Conservation (phyloP, 2,329 filamentous ascomycete genomes). For the Pseudocercospora pini-densiflorae region DNA sequence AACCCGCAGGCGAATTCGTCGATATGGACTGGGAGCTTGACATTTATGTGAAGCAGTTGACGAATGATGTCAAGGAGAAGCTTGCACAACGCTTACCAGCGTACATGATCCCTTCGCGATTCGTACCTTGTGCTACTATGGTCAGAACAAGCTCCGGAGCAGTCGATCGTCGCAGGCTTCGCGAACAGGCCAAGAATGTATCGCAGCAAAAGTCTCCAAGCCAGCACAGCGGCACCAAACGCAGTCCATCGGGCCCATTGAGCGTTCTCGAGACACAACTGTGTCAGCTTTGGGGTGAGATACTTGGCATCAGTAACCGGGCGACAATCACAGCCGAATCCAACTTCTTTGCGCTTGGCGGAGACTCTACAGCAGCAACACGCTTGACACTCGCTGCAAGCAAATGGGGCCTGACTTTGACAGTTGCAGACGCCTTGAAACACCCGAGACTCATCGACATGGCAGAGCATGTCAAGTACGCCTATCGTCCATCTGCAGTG, state of each 20-base stretch:
- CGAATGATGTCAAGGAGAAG: conserved; percentile 3
- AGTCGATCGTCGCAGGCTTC: conserved; percentile 6
- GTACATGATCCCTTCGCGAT: conserved; percentile 8
- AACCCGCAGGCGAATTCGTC: conserved; percentile 7
- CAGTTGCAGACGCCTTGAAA: conserved; percentile 10
- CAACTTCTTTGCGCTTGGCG: conserved; percentile 13
- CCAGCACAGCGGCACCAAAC: background rate
- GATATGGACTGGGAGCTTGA: conserved; percentile 2
- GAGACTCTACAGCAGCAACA: conserved; percentile 6
- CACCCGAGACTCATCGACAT: conserved; percentile 14
- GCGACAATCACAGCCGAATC: conserved; percentile 16
- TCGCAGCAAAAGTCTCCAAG: background rate
- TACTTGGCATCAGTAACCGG: conserved; percentile 16
- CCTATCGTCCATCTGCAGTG: conserved; percentile 12
- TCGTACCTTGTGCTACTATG: conserved; percentile 4
- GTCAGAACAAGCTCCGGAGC: background rate
- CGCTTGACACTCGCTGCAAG: conserved; percentile 6
- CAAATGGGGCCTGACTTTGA: conserved; percentile 14
- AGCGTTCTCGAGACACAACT: conserved; percentile 18
- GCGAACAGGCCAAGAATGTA: background rate
- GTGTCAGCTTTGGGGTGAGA: conserved; percentile 18
- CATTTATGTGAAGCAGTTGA: conserved; percentile 4
- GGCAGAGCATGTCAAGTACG: conserved; percentile 19
- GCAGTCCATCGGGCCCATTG: background rate
- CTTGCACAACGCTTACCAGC: conserved; percentile 6